Evolutionary conservation across 345 rosid genomes (phyloP).

Genomic region (Viola odorata): DNA sequence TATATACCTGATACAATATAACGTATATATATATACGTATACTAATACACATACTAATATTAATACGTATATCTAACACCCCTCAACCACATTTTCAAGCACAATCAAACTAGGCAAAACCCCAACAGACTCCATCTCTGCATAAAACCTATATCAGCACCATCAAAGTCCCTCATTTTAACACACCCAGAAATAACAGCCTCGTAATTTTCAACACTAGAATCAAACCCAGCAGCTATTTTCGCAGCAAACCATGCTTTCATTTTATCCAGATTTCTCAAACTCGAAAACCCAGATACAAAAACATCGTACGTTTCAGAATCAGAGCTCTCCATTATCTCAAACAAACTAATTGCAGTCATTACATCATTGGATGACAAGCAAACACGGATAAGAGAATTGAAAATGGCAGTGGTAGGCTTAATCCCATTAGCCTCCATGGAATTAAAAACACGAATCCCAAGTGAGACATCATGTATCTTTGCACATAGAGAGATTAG

Average conservation of each 20-base stretch:
- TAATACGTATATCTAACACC: too few species aligned
- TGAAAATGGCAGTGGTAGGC: slow-evolving; percentile 26
- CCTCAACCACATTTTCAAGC: slow-evolving; percentile 29
- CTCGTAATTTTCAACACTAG: slow-evolving; percentile 24
- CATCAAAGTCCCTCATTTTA: slow-evolving; percentile 21
- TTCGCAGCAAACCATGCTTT: slow-evolving; percentile 29
- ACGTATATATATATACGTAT: too few species aligned
- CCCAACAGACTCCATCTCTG: slow-evolving; percentile 23
- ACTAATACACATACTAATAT: too few species aligned
- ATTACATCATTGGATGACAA: slow-evolving; percentile 11
- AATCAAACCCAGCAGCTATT: slow-evolving; percentile 27
- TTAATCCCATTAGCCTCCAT: slow-evolving; percentile 37
- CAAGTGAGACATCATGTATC: slow-evolving; percentile 27
- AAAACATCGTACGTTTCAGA: slow-evolving; percentile 32
- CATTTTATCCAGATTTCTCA: slow-evolving; percentile 24
- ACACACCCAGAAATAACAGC: slow-evolving; percentile 26
- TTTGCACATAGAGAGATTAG: slow-evolving; percentile 33
- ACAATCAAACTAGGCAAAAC: slow-evolving; percentile 18
- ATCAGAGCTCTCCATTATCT: slow-evolving; percentile 36
- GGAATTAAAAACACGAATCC: slow-evolving; percentile 27
- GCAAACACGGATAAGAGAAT: slow-evolving; percentile 29
- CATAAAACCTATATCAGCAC: slow-evolving; percentile 20
- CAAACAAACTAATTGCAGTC: slow-evolving; percentile 32
- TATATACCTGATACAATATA: too few species aligned
- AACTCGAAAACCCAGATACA: slow-evolving; percentile 25